Evolutionary conservation across 179 eudicot species (phyloP).

Genomic region (Actinidia chinensis): DNA sequence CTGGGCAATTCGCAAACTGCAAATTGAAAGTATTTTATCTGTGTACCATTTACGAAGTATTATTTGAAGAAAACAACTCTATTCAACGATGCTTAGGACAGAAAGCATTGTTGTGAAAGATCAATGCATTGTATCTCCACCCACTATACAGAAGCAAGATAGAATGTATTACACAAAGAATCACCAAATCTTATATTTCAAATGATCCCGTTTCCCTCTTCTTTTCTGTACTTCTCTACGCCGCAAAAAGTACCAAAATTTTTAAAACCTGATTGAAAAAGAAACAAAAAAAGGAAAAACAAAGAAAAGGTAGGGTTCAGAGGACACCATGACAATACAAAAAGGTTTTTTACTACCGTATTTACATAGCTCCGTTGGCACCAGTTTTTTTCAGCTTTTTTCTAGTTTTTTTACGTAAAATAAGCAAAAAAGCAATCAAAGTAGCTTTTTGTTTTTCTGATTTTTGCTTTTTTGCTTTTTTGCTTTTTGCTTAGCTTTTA

Average conservation of each 20-base stretch:
- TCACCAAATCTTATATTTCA: not conserved
- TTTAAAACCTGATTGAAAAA: not conserved
- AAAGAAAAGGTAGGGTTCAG: not conserved
- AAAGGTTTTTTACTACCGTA: no score
- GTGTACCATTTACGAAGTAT: constrained; percentile 5
- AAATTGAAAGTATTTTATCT: not conserved
- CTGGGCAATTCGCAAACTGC: constrained; percentile 7
- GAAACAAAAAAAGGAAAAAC: not conserved
- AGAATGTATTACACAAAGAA: not conserved
- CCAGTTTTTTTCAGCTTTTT: no score
- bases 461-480: no score
- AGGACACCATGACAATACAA: not conserved
- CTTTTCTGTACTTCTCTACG: no score
- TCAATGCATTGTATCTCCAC: constrained; percentile 11
- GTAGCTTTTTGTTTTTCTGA: no score
- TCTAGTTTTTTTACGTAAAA: no score
- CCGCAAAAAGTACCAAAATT: no score
- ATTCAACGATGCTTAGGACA: not conserved
- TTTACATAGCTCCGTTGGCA: no score
- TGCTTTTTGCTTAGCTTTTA: no score
- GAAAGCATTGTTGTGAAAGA: not conserved
- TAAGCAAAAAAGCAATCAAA: no score
- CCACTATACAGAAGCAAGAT: not conserved
- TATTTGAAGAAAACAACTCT: constrained; percentile 4
- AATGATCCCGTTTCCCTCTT: not conserved